These are phyloP conservation scores for Tanacetum coccineum DNA, from an alignment of 129 eudicot genomes.

Conservation along the genomic window DNA sequence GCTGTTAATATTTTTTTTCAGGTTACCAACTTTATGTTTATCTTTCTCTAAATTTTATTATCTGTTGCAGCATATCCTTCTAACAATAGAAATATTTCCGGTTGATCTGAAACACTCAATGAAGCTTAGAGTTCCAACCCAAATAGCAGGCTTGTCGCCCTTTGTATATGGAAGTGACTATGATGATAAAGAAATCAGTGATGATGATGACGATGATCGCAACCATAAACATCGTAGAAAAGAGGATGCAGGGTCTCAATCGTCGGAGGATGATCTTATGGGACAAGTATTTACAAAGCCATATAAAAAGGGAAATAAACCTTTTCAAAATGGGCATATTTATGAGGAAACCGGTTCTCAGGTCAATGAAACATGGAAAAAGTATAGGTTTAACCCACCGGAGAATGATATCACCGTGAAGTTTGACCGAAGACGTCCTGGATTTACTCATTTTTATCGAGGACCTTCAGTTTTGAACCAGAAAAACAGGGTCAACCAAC, in stretches of 20 bases:
- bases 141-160: conserved; percentile 53
- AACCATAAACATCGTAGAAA: conserved; percentile 96
- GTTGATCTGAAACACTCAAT: conserved; percentile 31
- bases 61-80: conserved; percentile 14
- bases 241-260: conserved; percentile 65
- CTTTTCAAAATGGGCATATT: conserved; percentile 63
- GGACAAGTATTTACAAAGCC: conserved; percentile 61
- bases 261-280: conserved; percentile 53
- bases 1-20: too few species aligned
- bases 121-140: conserved; percentile 69
- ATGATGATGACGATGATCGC: conserved; percentile 97
- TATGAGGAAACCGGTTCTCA: conserved; percentile 56
- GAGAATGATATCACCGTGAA: conserved; percentile 26
- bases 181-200: conserved; percentile 89
- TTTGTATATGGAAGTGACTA: conserved; percentile 56
- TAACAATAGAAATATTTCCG: conserved; percentile 2
- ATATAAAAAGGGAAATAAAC: conserved; percentile 54
- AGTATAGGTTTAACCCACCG: conserved; percentile 23
- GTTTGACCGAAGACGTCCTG: conserved; percentile 61
- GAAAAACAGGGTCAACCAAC: conserved; percentile 32
- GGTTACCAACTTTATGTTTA: too few species aligned
- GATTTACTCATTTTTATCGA: conserved; percentile 40
- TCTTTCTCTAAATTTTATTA: too few species aligned
- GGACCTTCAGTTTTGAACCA: conserved; percentile 52
- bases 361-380: conserved; percentile 48